These are phyloP conservation scores for Penicillium coprophilum DNA, from an alignment of 495 filamentous ascomycete genomes.

Conservation along the genomic window DNA sequence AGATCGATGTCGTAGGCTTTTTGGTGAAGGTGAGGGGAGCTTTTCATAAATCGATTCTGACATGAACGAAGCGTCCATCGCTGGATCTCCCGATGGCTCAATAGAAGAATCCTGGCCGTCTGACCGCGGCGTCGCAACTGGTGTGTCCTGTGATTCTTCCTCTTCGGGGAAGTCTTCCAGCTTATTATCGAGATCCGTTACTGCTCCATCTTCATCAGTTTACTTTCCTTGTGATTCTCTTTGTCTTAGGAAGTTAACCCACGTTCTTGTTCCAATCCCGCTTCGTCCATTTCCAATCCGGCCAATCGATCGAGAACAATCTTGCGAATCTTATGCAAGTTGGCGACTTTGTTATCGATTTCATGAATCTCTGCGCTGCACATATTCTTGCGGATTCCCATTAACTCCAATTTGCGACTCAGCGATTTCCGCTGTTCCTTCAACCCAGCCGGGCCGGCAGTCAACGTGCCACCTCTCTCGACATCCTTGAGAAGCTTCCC, in stretches of 20 bases:
- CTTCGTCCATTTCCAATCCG: constrained; percentile 87
- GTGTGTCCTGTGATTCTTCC: constrained; percentile 65
- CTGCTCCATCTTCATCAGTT: constrained; percentile 39
- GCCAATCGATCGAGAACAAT: constrained; percentile 90
- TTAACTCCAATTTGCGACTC: constrained; percentile 83
- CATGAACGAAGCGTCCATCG: constrained; percentile 78
- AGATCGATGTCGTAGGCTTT: constrained; percentile 64
- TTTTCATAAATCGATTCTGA: constrained; percentile 97
- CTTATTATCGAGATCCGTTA: constrained; percentile 79
- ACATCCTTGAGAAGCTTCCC: constrained; percentile 70
- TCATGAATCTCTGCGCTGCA: constrained; percentile 93
- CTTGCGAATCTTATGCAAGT: constrained; percentile 88
- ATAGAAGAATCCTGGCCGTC: constrained; percentile 55
- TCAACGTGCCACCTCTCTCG: constrained; percentile 50
- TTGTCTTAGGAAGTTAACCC: constrained; percentile 29
- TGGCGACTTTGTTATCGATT: constrained; percentile 95
- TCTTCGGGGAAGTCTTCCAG: constrained; percentile 79
- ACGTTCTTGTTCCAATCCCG: constrained; percentile 85
- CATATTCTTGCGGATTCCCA: constrained; percentile 94
- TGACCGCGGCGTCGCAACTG: constrained; percentile 55
- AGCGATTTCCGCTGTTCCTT: constrained; percentile 75
- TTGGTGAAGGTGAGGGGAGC: constrained; percentile 64
- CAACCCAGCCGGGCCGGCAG: constrained; percentile 65
- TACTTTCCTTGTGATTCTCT: constrained; percentile 7
- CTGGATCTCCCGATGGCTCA: constrained; percentile 51